Percentiles rank a stretch among this genome's conserved stretches.
Conservation (phyloP, 1,139 yeast species). For the Ogataea hybrid region DNA sequence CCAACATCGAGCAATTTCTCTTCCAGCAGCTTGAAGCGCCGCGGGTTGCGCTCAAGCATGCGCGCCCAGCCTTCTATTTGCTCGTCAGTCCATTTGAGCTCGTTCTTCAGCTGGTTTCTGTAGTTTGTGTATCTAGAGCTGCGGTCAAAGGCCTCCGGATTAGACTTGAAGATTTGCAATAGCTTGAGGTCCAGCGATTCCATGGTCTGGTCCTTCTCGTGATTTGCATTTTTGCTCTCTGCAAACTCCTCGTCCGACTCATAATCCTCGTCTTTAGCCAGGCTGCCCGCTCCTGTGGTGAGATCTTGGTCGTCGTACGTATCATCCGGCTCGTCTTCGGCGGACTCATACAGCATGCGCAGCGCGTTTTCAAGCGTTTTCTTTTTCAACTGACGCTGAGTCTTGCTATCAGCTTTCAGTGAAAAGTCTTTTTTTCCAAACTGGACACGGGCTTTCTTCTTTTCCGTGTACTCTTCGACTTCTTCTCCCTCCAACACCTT, state of each 20-base stretch:
- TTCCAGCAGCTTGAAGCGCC: slow-evolving; percentile 57
- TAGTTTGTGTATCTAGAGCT: slow-evolving; percentile 47
- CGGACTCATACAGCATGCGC: slow-evolving; percentile 62
- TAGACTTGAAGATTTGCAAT: slow-evolving; percentile 54
- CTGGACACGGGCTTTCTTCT: slow-evolving; percentile 20
- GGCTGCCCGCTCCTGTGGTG: slow-evolving; percentile 33
- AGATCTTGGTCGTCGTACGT: slow-evolving; percentile 75
- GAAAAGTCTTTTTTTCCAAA: slow-evolving; percentile 34
- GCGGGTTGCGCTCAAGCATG: slow-evolving; percentile 66
- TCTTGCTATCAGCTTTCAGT: slow-evolving; percentile 23
- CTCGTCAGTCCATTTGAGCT: slow-evolving; percentile 76
- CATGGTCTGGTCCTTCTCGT: slow-evolving; percentile 17
- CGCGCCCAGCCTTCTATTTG: slow-evolving; percentile 93
- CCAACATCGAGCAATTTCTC: slow-evolving; percentile 54
- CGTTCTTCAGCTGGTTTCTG: slow-evolving; percentile 51
- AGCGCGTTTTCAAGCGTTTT: slow-evolving; percentile 64
- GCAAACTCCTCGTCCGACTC: slow-evolving; percentile 24
- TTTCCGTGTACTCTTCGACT: slow-evolving; percentile 27
- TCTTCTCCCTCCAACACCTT: slow-evolving; percentile 59
- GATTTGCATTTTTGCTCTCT: slow-evolving; percentile 23
- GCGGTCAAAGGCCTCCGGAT: slow-evolving; percentile 52
- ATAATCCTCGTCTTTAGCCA: slow-evolving; percentile 8
- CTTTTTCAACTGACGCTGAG: slow-evolving; percentile 47
- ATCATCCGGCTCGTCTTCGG: slow-evolving; percentile 82
- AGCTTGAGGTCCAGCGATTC: slow-evolving; percentile 49